Base-by-base conservation (phyloP, 2,329 filamentous ascomycete genomes). In the Trichoderma simmonsii region DNA sequence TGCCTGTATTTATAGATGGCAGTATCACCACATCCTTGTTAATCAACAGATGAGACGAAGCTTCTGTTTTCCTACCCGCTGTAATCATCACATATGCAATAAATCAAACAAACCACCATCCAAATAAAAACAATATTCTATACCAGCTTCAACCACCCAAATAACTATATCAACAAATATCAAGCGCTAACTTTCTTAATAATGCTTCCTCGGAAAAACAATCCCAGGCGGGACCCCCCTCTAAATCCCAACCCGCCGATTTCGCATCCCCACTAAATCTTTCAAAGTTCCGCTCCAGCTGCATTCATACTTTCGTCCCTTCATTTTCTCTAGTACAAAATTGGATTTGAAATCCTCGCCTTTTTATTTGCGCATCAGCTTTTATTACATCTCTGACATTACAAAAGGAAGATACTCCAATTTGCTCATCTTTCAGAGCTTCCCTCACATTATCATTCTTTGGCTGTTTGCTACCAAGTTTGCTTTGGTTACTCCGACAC, bases 261-360 rank as follows among this genome's bases (percentile, higher is more conserved):
- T 61, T 69, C 66, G 66, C 66, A 69, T 61, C 56, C 56, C 66
- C 66, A 61, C 66, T 61, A 32, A 65, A 32, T 51, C 43, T 14
- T 48, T 67, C 26, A 4, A 4, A 51, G 26, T 21, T n/a, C 36
- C 14, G n/a, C 12, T 39, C 4, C 14, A 28, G n/a, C 12, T 39
- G 11, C 65, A 24, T 48, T 30, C 43, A 51, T 26, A 21, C 21
- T 24, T 36, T 18, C 54, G 21, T 54, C 6, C n/a, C 21, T 54
- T 12, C n/a, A 24, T 8, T n/a, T n/a, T 51, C 43, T 21, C n/a
- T 21, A 21, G 61, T 14, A 30, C 24, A 43, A 21, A n/a, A 28
- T 21, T 32, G 6, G 76, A 79, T 80, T 80, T 78, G 77, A 77
- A 81, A 81, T 81, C 79, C 75, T 73, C 75, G 39, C 73, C 75